Conservation (phyloP, 1,284 basidiomycete species). For the Cryptococcus sp. region DNA sequence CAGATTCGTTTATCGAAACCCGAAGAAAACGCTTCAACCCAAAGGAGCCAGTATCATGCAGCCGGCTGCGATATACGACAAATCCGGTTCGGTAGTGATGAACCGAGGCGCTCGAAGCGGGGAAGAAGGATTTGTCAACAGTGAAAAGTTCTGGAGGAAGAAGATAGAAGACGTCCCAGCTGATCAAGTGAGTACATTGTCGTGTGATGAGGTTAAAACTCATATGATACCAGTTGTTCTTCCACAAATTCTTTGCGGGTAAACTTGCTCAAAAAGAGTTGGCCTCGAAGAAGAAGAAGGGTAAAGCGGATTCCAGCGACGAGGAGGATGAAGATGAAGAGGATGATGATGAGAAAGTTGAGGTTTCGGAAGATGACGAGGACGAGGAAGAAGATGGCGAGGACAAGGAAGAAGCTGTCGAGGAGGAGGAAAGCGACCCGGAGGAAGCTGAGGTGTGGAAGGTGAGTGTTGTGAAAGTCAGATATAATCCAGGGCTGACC, state of each 20-base stretch:
- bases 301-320: slow-evolving; percentile 26
- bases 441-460: slow-evolving; percentile 77
- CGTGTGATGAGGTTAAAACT: neutral
- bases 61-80: slow-evolving; percentile 66
- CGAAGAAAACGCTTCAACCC: slow-evolving; percentile 68
- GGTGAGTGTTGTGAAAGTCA: slow-evolving; percentile 50
- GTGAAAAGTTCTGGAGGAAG: slow-evolving; percentile 70
- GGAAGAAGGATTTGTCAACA: slow-evolving; percentile 60
- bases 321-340: slow-evolving; percentile 38
- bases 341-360: slow-evolving; percentile 14
- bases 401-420: slow-evolving; percentile 35
- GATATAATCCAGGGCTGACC: neutral
- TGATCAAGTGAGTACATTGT: slow-evolving; percentile 62
- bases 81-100: slow-evolving; percentile 62
- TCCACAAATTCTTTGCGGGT: slow-evolving; percentile 53
- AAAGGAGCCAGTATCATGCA: slow-evolving; percentile 92
- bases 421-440: slow-evolving; percentile 46
- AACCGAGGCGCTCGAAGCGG: slow-evolving; percentile 58
- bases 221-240: slow-evolving; percentile 53
- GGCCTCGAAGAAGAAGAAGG: slow-evolving; percentile 51
- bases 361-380: slow-evolving; percentile 20
- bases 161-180: slow-evolving; percentile 72
- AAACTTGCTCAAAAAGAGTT: slow-evolving; percentile 54
- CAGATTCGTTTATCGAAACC: slow-evolving; percentile 87
- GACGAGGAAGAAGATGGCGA: slow-evolving; percentile 36